A percentile compares a stretch with the other conserved stretches of the same genome.
Evolutionary conservation across 2,329 filamentous ascomycete species (phyloP).

Genomic region (Aureobasidium sp.): DNA sequence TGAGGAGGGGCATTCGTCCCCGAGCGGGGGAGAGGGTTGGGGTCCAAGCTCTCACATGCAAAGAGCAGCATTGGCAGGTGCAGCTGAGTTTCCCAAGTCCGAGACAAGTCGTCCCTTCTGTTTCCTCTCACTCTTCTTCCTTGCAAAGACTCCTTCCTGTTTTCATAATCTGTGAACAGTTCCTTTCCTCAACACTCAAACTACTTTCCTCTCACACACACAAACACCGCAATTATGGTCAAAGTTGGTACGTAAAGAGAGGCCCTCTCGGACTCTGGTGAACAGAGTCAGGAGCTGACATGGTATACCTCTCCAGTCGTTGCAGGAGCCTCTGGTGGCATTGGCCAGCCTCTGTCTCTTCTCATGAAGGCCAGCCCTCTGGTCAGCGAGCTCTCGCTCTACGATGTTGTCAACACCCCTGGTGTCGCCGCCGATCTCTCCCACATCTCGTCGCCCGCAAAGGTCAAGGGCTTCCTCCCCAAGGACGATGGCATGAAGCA

Average conservation of each 20-base stretch:
- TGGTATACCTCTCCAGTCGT: constrained; percentile 45
- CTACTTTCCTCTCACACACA: neutral
- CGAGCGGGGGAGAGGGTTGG: neutral
- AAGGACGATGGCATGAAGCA: constrained; percentile 74
- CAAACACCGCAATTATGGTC: constrained; percentile 20
- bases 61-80: neutral
- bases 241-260: constrained; percentile 16
- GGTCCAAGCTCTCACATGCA: constrained; percentile 6
- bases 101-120: neutral
- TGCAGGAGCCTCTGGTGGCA: constrained; percentile 94
- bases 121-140: neutral
- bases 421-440: constrained; percentile 94
- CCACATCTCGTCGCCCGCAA: constrained; percentile 88
- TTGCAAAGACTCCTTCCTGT: neutral
- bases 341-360: constrained; percentile 90
- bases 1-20: neutral
- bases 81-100: neutral
- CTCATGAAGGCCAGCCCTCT: constrained; percentile 85
- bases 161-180: neutral
- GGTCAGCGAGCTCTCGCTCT: constrained; percentile 87
- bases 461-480: constrained; percentile 81
- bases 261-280: neutral
- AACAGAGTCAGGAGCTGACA: neutral
- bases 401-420: constrained; percentile 98
- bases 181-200: neutral